Conservation (phyloP, 2,329 filamentous ascomycete genomes). For the Aspergillus sp. region DNA sequence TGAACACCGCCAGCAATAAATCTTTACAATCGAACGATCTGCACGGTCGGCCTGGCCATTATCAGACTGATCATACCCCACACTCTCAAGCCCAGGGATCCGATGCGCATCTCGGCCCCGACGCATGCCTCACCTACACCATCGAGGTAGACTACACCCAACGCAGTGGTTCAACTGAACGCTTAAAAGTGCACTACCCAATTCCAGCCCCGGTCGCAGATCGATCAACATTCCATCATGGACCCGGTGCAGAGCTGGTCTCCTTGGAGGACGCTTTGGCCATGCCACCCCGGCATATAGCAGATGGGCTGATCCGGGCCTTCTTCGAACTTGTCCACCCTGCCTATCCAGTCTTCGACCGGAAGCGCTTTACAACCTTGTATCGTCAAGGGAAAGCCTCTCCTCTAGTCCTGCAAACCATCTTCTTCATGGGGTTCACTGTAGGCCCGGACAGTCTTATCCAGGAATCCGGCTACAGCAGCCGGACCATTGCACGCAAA, state of each 20-base stretch:
- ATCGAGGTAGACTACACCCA: not conserved
- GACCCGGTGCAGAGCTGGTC: not conserved
- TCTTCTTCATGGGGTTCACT: not conserved
- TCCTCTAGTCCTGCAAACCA: not conserved
- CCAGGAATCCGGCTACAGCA: not conserved
- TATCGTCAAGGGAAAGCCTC: not conserved
- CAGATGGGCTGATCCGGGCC: not conserved
- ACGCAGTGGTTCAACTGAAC: not conserved
- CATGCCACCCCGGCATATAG: not conserved
- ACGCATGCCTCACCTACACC: not conserved
- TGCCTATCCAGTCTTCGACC: not conserved
- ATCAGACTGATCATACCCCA: not conserved
- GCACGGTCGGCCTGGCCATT: not conserved
- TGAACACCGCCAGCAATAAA: too few species aligned
- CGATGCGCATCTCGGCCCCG: not conserved
- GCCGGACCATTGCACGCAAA: not conserved
- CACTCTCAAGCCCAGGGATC: not conserved
- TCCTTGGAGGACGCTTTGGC: not conserved
- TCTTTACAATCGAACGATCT: not conserved
- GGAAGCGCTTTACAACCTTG: not conserved
- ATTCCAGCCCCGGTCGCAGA: not conserved
- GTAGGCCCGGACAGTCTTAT: not conserved
- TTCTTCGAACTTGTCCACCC: not conserved
- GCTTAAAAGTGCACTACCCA: not conserved
- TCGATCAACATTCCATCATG: not conserved